Percentiles rank a stretch among this genome's conserved stretches.
These are phyloP conservation scores for Luffa acutangula DNA, from an alignment of 306 rosid genomes.

Conservation along the genomic window DNA sequence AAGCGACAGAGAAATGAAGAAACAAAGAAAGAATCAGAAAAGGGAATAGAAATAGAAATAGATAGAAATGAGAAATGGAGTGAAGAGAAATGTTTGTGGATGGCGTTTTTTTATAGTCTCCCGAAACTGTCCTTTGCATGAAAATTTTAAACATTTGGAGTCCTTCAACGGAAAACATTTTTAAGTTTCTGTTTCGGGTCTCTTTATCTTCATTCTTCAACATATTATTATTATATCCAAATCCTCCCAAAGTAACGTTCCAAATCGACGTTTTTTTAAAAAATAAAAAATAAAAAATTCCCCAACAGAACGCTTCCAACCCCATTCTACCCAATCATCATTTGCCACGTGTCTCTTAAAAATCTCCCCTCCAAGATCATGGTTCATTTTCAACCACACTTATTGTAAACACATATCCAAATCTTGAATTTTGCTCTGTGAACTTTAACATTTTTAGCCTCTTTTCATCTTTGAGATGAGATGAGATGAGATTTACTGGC, in stretches of 20 bases:
- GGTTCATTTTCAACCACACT: not conserved
- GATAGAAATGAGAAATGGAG: not conserved
- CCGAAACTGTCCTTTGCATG: conserved; percentile 21
- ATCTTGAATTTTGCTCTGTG: no score
- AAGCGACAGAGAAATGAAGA: not conserved
- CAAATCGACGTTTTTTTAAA: not conserved
- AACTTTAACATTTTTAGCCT: no score
- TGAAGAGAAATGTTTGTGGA: not conserved
- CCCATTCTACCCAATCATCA: not conserved
- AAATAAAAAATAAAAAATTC: no score
- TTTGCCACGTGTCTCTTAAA: not conserved
- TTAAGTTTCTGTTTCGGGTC: not conserved
- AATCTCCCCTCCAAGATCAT: not conserved
- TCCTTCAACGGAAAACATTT: conserved; percentile 27
- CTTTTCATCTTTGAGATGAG: no score
- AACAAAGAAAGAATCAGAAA: not conserved
- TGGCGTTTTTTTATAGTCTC: conserved; percentile 20
- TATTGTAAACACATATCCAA: not conserved
- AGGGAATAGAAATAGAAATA: no score
- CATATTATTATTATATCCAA: conserved; percentile 1
- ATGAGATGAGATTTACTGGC: no score
- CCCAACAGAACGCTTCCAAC: not conserved
- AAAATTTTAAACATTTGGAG: conserved; percentile 27
- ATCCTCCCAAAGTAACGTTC: conserved; percentile 10
- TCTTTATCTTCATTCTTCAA: not conserved